phyloP scores from a whole-genome alignment of 192 early-diverging fungal genomes.

The Linnemannia zychae region DNA sequence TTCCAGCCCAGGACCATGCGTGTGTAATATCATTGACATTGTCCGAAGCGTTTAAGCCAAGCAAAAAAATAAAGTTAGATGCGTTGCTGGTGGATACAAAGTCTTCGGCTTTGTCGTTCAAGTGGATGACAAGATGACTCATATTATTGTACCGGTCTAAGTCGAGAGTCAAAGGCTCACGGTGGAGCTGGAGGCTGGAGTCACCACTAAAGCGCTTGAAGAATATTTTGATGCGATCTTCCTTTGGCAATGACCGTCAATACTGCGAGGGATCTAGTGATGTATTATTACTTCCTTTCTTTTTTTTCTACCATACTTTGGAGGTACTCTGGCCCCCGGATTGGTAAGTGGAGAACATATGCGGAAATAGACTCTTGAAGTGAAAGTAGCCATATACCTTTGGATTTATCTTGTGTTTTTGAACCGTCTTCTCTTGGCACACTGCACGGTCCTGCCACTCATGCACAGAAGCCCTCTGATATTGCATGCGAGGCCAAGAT shows the following conservation, averaged over 20 bases:
- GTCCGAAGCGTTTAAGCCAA: constrained; percentile 27
- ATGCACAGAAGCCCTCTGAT: constrained; percentile 25
- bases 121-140: constrained; percentile 9
- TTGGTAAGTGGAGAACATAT: constrained; percentile 11
- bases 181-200: constrained; percentile 40
- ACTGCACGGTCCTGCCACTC: constrained; percentile 42
- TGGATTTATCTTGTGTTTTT: too few species aligned
- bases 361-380: too few species aligned
- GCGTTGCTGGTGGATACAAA: constrained; percentile 29
- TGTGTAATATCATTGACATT: constrained; percentile 24
- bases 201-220: constrained; percentile 17
- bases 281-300: not conserved
- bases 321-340: constrained; percentile 8
- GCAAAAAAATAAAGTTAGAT: constrained; percentile 28
- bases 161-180: constrained; percentile 14
- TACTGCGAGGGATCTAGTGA: not conserved
- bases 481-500: constrained; percentile 30
- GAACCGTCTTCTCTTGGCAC: too few species aligned
- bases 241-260: constrained; percentile 26
- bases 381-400: too few species aligned
- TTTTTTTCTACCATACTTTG: not conserved
- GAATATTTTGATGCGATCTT: constrained; percentile 21
- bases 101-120: constrained; percentile 10
- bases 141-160: not conserved
- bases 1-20: constrained; percentile 17